Percentiles rank a stretch among this genome's conserved stretches.
Conservation (phyloP, 2,329 filamentous ascomycete species). For the Botryotinia calthae region DNA sequence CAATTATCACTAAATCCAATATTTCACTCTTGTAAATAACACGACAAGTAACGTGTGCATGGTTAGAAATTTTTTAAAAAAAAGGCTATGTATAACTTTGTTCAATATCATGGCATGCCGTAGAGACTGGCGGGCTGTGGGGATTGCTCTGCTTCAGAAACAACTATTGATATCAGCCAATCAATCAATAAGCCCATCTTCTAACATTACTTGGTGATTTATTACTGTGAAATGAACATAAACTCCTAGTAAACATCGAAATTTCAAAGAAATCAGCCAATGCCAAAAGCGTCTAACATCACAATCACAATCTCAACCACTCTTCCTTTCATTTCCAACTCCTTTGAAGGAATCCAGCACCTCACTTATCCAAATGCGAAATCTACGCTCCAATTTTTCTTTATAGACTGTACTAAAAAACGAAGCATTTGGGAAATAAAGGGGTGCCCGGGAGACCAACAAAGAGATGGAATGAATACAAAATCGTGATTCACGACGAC, state of each 20-base stretch:
- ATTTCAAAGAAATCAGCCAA: background rate
- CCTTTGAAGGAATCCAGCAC: background rate
- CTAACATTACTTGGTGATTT: background rate
- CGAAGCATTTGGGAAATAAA: background rate
- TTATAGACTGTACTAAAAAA: background rate
- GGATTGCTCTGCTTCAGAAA: background rate
- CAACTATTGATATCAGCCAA: background rate
- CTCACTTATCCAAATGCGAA: background rate
- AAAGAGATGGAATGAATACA: background rate
- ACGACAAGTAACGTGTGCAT: background rate
- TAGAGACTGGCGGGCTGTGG: background rate
- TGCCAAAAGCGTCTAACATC: background rate
- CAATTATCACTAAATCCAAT: too few species aligned
- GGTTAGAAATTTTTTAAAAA: background rate
- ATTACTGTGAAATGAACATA: background rate
- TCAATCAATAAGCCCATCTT: background rate
- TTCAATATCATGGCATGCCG: background rate
- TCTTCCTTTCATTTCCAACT: background rate
- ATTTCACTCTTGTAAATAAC: too few species aligned
- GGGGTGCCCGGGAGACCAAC: background rate
- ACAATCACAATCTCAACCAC: background rate
- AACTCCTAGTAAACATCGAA: background rate
- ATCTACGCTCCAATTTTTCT: background rate
- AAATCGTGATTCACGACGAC: background rate
- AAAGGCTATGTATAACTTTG: background rate